Evolutionary conservation across 2,329 filamentous ascomycete species (phyloP).

Genomic region (Gaeumannomyces tritici): DNA sequence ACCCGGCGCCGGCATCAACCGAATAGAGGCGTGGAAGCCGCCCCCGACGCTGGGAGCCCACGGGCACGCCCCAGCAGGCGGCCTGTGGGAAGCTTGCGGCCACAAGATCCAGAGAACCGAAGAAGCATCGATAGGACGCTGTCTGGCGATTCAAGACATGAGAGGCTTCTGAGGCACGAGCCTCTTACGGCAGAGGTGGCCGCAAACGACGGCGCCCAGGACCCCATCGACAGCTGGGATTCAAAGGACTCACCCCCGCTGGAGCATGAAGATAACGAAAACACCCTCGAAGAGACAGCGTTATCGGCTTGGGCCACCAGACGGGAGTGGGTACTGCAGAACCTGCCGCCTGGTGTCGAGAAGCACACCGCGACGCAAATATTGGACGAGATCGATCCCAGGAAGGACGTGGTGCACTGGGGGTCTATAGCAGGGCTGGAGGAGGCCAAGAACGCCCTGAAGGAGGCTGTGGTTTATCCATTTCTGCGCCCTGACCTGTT

Average conservation of each 20-base stretch:
- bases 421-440: slow-evolving; percentile 86
- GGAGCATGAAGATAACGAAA: slow-evolving; percentile 13
- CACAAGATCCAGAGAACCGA: neutral
- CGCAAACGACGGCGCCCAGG: neutral
- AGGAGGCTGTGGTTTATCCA: slow-evolving; percentile 94
- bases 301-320: slow-evolving; percentile 44
- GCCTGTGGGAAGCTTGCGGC: neutral
- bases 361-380: slow-evolving; percentile 79
- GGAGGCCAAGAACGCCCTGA: slow-evolving; percentile 80
- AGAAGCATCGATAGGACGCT: neutral
- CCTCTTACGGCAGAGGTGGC: neutral
- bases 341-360: slow-evolving; percentile 75
- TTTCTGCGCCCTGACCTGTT: slow-evolving; percentile 93
- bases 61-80: neutral
- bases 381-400: slow-evolving; percentile 88
- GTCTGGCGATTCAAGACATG: neutral
- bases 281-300: slow-evolving; percentile 27
- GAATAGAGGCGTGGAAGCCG: neutral
- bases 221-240: neutral
- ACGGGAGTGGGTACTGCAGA: slow-evolving; percentile 59
- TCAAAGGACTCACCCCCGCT: neutral
- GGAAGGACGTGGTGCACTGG: slow-evolving; percentile 94
- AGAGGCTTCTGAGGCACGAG: neutral
- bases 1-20: neutral
- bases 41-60: neutral